Evolutionary conservation across 805 yeast genomes (phyloP).

Genomic region (Candida vartiovaarae): DNA sequence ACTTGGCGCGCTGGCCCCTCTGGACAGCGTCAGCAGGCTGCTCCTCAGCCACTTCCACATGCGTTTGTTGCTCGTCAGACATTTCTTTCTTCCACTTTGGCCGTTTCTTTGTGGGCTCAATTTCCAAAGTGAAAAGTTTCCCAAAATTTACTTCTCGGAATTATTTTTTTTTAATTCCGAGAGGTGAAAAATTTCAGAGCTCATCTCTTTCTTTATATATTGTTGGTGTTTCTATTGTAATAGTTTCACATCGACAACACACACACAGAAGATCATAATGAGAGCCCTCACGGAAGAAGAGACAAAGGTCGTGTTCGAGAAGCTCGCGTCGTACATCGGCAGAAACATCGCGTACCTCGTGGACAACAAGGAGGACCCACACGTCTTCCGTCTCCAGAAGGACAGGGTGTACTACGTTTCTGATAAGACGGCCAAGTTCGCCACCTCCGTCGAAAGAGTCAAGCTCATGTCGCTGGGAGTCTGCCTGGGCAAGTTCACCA

Average conservation of each 20-base stretch:
- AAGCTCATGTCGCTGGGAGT: constrained; percentile 89
- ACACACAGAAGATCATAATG: constrained; percentile 38
- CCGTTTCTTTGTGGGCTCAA: too few species aligned
- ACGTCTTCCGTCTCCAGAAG: constrained; percentile 91
- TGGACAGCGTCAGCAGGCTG: constrained; percentile 34
- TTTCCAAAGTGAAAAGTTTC: too few species aligned
- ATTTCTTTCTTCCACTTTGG: not conserved
- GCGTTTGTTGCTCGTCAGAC: not conserved
- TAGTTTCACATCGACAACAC: not conserved
- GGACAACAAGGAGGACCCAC: constrained; percentile 73
- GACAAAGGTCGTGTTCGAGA: constrained; percentile 91
- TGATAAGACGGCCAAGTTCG: constrained; percentile 74
- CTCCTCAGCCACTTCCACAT: constrained; percentile 21
- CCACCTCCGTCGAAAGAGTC: constrained; percentile 84
- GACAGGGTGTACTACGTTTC: constrained; percentile 93
- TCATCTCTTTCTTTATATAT: not conserved
- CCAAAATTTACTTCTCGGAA: not conserved
- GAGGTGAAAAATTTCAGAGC: not conserved
- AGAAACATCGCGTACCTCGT: constrained; percentile 84
- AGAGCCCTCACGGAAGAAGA: constrained; percentile 96
- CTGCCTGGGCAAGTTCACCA: constrained; percentile 94
- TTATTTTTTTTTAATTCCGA: too few species aligned
- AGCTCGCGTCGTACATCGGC: constrained; percentile 95
- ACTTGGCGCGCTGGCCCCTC: constrained; percentile 34
- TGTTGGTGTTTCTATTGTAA: too few species aligned